Conservation (phyloP, 495 filamentous ascomycete species). For the Friedmanniomyces simplex region DNA sequence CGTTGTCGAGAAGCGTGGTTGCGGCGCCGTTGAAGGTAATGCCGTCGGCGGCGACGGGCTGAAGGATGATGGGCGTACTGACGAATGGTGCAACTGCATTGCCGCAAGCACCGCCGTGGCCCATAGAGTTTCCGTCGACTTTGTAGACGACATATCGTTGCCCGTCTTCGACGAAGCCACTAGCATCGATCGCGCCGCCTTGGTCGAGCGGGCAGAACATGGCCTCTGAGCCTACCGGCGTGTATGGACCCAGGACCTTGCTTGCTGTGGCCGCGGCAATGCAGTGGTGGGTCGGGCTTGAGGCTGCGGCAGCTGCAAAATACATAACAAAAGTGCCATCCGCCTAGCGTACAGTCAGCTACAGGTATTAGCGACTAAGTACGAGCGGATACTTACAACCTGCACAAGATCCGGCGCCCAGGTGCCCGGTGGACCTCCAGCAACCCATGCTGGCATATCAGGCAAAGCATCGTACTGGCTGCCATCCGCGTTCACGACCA, state of each 20-base stretch:
- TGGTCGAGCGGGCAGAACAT: slow-evolving; percentile 19
- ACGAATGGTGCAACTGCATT: slow-evolving; percentile 16
- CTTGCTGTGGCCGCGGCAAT: slow-evolving; percentile 36
- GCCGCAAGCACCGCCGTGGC: slow-evolving; percentile 19
- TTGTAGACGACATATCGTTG: slow-evolving; percentile 22
- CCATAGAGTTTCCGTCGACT: slow-evolving; percentile 18
- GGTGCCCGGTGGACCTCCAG: neutral
- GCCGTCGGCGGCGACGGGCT: slow-evolving; percentile 15
- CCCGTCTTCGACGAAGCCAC: slow-evolving; percentile 13
- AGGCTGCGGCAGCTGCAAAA: slow-evolving; percentile 28
- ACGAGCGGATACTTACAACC: slow-evolving; percentile 15
- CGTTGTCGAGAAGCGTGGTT: slow-evolving; percentile 15
- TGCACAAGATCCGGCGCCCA: slow-evolving; percentile 22
- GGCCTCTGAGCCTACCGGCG: slow-evolving; percentile 9
- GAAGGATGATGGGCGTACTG: slow-evolving; percentile 18
- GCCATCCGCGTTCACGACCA: slow-evolving; percentile 6
- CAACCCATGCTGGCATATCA: slow-evolving; percentile 14
- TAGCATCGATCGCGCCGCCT: slow-evolving; percentile 23
- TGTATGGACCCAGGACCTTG: slow-evolving; percentile 33
- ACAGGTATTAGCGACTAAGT: neutral
- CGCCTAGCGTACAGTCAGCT: neutral
- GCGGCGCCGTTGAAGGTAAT: slow-evolving; percentile 6
- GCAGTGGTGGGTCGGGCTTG: slow-evolving; percentile 31
- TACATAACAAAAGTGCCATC: slow-evolving; percentile 24
- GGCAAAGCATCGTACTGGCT: slow-evolving; percentile 17